These are phyloP conservation scores for Penicillium sp. DNA, from an alignment of 2,329 filamentous ascomycete species.

Conservation along the genomic window DNA sequence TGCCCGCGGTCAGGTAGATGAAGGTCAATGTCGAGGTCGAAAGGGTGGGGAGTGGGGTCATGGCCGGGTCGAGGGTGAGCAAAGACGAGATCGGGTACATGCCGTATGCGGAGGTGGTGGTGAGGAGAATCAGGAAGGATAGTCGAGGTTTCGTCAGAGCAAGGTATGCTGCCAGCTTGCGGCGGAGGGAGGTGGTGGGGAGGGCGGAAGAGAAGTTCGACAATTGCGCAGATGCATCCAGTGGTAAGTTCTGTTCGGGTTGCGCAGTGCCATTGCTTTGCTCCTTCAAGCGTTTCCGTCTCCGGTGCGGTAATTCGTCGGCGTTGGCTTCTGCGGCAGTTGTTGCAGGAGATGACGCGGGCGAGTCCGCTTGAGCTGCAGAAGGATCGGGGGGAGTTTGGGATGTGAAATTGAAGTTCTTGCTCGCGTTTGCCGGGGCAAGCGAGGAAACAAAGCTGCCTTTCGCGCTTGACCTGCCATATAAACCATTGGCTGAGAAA, in stretches of 20 bases:
- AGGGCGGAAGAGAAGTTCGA: slow-evolving; percentile 59
- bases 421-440: slow-evolving; percentile 24
- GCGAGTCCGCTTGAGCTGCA: slow-evolving; percentile 15
- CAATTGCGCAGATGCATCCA: slow-evolving; percentile 63
- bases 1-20: slow-evolving; percentile 86
- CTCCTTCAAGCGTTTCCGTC: slow-evolving; percentile 46
- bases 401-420: slow-evolving; percentile 1
- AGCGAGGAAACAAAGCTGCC: slow-evolving; percentile 30
- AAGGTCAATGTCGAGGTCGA: slow-evolving; percentile 79
- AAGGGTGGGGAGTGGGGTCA: slow-evolving; percentile 60
- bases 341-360: slow-evolving; percentile 12
- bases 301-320: slow-evolving; percentile 44
- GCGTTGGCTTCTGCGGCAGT: slow-evolving; percentile 20
- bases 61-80: slow-evolving; percentile 77
- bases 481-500: slow-evolving; percentile 39
- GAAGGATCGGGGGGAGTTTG: slow-evolving; percentile 15
- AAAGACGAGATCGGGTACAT: slow-evolving; percentile 90
- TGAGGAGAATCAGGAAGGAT: slow-evolving; percentile 85
- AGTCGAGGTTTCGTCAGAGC: slow-evolving; percentile 95
- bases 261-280: slow-evolving; percentile 21
- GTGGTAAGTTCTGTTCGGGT: slow-evolving; percentile 47
- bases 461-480: slow-evolving; percentile 19
- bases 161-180: slow-evolving; percentile 76
- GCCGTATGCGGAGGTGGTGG: slow-evolving; percentile 86
- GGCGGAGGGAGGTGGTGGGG: slow-evolving; percentile 59